phyloP scores from a whole-genome alignment of 1,139 yeast species.

The Saccharomycopsis hybrid region DNA sequence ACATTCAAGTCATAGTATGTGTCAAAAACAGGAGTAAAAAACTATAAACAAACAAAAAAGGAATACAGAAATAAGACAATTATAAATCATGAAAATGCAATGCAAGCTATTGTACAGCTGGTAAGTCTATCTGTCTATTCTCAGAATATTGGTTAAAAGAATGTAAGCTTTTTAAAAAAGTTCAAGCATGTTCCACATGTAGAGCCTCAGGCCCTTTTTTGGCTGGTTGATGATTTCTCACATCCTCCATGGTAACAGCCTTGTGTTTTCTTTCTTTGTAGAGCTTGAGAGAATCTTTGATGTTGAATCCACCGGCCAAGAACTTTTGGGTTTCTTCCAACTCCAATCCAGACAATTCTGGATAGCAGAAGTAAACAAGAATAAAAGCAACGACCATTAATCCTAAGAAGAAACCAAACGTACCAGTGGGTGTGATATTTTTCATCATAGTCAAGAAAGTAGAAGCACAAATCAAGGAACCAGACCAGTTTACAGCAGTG shows the following conservation, averaged over 20 bases:
- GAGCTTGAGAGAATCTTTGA: conserved; percentile 58
- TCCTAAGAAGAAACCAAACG: conserved; percentile 85
- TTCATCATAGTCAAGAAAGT: conserved; percentile 92
- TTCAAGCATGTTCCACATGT: conserved; percentile 4
- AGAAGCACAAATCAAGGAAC: conserved; percentile 83
- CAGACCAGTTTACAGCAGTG: conserved; percentile 95
- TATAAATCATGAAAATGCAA: no score
- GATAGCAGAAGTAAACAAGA: conserved; percentile 76
- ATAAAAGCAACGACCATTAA: conserved; percentile 67
- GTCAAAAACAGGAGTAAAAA: no score
- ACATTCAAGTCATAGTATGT: no score
- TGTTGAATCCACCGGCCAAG: conserved; percentile 77
- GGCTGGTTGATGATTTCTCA: neutral
- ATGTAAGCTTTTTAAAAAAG: no score
- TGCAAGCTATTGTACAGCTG: no score
- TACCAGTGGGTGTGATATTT: conserved; percentile 90
- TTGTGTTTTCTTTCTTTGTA: conserved; percentile 43
- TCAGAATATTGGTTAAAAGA: no score
- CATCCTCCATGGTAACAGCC: conserved; percentile 18
- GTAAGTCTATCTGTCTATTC: no score
- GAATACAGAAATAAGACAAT: no score
- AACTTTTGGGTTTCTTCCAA: conserved; percentile 84
- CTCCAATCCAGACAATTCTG: conserved; percentile 85
- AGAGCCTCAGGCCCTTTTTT: conserved; percentile 1
- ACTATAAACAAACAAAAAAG: no score